Conservation (phyloP, 805 yeast species). For the Schwanniomyces pseudopolymorphus region DNA sequence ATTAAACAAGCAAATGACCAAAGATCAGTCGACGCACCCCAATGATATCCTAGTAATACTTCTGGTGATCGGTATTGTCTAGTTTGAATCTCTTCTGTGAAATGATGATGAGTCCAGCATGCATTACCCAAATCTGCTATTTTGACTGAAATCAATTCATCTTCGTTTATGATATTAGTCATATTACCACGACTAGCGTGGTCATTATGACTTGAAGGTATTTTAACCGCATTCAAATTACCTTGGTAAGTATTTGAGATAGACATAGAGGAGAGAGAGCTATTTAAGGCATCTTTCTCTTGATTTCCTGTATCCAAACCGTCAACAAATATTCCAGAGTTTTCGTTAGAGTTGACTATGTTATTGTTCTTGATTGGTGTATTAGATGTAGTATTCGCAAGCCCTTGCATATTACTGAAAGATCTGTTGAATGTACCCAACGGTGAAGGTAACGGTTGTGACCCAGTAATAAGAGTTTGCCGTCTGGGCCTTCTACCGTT, state of each 20-base stretch:
- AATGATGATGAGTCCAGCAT: slow-evolving; percentile 62
- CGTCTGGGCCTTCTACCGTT: slow-evolving; percentile 60
- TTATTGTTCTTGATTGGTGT: slow-evolving; percentile 32
- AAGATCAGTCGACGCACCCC: slow-evolving; percentile 95
- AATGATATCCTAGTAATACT: slow-evolving; percentile 65
- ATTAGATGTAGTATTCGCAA: slow-evolving; percentile 38
- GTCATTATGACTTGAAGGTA: slow-evolving; percentile 13
- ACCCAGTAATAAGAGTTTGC: slow-evolving; percentile 79
- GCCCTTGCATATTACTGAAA: slow-evolving; percentile 35
- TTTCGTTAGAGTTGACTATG: slow-evolving; percentile 7
- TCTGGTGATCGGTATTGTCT: slow-evolving; percentile 69
- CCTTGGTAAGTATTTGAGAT: slow-evolving; percentile 26
- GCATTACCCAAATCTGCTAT: slow-evolving; percentile 74
- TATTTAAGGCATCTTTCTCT: slow-evolving; percentile 28
- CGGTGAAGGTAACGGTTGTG: slow-evolving; percentile 92
- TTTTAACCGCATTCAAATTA: slow-evolving; percentile 16
- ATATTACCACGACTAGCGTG: slow-evolving; percentile 9
- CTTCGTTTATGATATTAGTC: slow-evolving; percentile 28
- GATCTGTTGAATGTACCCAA: slow-evolving; percentile 55
- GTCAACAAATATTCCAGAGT: slow-evolving; percentile 14
- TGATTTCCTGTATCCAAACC: slow-evolving; percentile 9
- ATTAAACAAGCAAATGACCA: slow-evolving; percentile 95
- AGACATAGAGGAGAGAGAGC: slow-evolving; percentile 44
- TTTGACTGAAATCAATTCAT: slow-evolving; percentile 63
- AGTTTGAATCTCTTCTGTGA: slow-evolving; percentile 68